Conservation (phyloP, 1,284 basidiomycete species). For the Rhodotorula sp. region DNA sequence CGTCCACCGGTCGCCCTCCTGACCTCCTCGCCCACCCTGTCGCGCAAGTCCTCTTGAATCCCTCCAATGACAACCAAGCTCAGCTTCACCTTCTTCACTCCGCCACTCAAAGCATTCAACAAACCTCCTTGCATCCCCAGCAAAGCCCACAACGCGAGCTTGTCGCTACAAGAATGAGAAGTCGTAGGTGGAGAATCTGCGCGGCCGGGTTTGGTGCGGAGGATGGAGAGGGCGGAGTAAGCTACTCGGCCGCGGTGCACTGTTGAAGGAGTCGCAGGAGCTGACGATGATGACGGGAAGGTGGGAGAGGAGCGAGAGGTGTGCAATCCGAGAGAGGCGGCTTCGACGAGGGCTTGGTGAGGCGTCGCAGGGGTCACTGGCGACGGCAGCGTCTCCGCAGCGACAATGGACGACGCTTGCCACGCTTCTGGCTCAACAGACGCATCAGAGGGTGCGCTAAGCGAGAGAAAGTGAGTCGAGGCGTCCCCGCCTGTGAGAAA, state of each 20-base stretch:
- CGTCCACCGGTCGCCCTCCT: slow-evolving; percentile 54
- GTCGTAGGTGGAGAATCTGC: slow-evolving; percentile 75
- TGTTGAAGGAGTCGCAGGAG: background rate
- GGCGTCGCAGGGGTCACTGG: slow-evolving; percentile 52
- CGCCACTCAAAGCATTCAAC: slow-evolving; percentile 56
- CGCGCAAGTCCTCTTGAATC: background rate
- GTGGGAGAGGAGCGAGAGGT: slow-evolving; percentile 27
- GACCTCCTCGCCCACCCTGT: slow-evolving; percentile 50
- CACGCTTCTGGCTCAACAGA: background rate
- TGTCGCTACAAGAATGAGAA: slow-evolving; percentile 87
- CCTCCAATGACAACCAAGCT: slow-evolving; percentile 65
- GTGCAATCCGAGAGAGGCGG: slow-evolving; percentile 47
- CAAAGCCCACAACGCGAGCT: slow-evolving; percentile 76
- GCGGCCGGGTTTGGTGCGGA: slow-evolving; percentile 81
- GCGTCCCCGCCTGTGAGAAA: slow-evolving; percentile 73
- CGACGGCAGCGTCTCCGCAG: background rate
- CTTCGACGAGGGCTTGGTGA: slow-evolving; percentile 33
- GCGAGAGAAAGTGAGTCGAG: slow-evolving; percentile 72
- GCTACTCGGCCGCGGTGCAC: slow-evolving; percentile 72
- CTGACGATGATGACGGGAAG: background rate
- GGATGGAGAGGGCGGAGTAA: slow-evolving; percentile 67
- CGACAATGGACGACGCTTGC: too few species aligned
- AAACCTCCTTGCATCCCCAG: slow-evolving; percentile 82
- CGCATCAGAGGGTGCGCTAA: slow-evolving; percentile 30
- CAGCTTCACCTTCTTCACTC: slow-evolving; percentile 61